Evolutionary conservation across 495 filamentous ascomycete species (phyloP), one percentile per base, ranked within the genome.

Genomic region (Aspergillus homomorphus): DNA sequence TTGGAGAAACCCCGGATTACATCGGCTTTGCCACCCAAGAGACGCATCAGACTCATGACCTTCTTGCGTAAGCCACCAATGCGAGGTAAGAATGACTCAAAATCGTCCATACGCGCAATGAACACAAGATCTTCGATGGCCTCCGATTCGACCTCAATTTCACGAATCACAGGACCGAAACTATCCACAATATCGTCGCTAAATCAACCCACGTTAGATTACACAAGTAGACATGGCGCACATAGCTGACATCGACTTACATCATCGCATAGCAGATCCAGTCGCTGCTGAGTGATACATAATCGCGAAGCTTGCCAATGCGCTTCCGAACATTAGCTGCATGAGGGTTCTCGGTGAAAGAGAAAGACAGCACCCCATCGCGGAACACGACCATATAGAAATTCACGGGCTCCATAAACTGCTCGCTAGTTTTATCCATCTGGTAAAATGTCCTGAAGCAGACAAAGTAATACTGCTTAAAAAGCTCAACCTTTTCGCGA

Each of bases 261-360:
- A 98, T 98, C 75, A 98, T 84, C 30, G 94, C 94, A 66, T 98
- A 98, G 75, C 95, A 98, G 59, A 98, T 93, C 94, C 94, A 98
- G 71, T 98, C 94, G 61, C 90, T 91, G 57, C 89, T 93, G 38
- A 98, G 79, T 16, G 89, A 85, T 57, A 97, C 88, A 67, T 96
- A 96, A 65, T 98, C 94, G 64, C 95, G 90, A 58, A 98, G 79
- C 69, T 89, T 89, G 2, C 90, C 88, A 66, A 98, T 96, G 69
- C 94, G 83, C 79, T 90, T 90, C 53, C 95, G 86, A 45, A 98
- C 94, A 64, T 92, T 90, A 19, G 85, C 79, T 9, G 90, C 89
- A 67, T 98, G 94, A 0, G 84, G 82, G 62, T 91, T 95, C 33
- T 86, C 85, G 19, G 84, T 81, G 69, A 95, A 98, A 50, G 90